Evolutionary conservation across 106 monocot species (phyloP).

Genomic region (Amphibolis antarctica): DNA sequence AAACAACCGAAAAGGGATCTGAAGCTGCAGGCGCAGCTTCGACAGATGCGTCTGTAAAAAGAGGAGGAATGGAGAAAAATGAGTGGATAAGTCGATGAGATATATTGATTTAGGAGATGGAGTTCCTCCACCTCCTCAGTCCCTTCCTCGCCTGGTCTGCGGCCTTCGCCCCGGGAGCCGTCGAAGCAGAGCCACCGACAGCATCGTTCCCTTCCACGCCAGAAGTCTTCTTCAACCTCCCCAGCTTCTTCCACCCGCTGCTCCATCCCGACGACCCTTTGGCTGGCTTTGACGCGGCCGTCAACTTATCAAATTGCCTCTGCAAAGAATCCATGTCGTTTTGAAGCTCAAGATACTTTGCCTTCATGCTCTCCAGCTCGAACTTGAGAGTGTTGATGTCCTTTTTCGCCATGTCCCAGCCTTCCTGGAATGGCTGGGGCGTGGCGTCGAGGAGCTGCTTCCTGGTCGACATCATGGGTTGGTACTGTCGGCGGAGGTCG

Average conservation of each 20-base stretch:
- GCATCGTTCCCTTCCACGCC: constrained; percentile 19
- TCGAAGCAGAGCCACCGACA: too few relatives aligned
- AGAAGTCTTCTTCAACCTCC: constrained; percentile 48
- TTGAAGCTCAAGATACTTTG: constrained; percentile 82
- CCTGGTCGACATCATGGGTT: constrained; percentile 29
- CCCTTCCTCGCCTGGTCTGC: constrained; percentile 24
- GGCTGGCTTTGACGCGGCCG: constrained; percentile 6
- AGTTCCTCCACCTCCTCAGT: constrained; percentile 90
- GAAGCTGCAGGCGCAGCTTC: too few relatives aligned
- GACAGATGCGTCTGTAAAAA: background rate
- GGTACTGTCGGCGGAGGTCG: constrained; percentile 18
- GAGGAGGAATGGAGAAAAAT: background rate
- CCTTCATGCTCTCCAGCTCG: constrained; percentile 86
- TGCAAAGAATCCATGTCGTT: constrained; percentile 73
- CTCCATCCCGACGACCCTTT: constrained; percentile 47
- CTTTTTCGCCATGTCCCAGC: constrained; percentile 80
- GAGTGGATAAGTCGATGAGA: background rate
- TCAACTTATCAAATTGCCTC: constrained; percentile 61
- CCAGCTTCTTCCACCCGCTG: constrained; percentile 69
- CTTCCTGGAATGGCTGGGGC: constrained; percentile 89
- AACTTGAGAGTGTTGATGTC: constrained; percentile 94
- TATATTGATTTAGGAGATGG: constrained; percentile 38
- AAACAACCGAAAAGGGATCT: too few relatives aligned
- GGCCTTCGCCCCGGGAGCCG: background rate
- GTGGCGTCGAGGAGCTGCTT: constrained; percentile 72